Evolutionary conservation across 2,329 filamentous ascomycete species (phyloP).

Genomic region (Harringtonia lauricola): DNA sequence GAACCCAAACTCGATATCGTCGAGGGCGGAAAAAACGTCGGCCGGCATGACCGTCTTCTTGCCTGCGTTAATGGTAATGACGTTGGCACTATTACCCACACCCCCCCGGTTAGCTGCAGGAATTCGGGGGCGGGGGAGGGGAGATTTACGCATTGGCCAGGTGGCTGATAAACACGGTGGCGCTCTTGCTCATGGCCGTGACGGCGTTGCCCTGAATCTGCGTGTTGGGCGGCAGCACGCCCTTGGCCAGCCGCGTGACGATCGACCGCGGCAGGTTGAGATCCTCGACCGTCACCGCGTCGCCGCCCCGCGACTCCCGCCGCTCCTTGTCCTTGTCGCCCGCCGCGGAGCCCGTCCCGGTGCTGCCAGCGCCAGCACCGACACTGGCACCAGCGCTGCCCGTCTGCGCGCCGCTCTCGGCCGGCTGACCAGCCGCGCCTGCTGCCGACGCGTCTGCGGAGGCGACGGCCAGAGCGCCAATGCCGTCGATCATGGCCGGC

Average conservation of each 20-base stretch:
- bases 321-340: slow-evolving; percentile 12
- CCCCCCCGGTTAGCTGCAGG: too few relatives aligned
- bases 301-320: slow-evolving; percentile 14
- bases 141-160: slow-evolving; percentile 56
- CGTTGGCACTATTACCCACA: slow-evolving; percentile 74
- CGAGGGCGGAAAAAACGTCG: slow-evolving; percentile 66
- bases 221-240: slow-evolving; percentile 68
- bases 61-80: slow-evolving; percentile 51
- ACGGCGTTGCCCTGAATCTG: slow-evolving; percentile 77
- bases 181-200: slow-evolving; percentile 67
- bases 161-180: slow-evolving; percentile 76
- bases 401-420: too few relatives aligned
- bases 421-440: not conserved
- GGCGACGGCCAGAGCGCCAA: slow-evolving; percentile 1
- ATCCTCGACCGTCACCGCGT: slow-evolving; percentile 48
- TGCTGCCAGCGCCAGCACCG: too few relatives aligned
- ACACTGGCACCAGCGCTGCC: too few relatives aligned
- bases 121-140: too few relatives aligned
- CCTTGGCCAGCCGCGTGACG: slow-evolving; percentile 68
- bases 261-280: slow-evolving; percentile 71
- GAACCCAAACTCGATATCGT: slow-evolving; percentile 70
- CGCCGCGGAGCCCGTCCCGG: not conserved
- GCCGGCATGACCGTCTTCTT: slow-evolving; percentile 70
- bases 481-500: slow-evolving; percentile 28
- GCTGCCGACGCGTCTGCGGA: not conserved